Evolutionary conservation across 345 rosid genomes (phyloP).

Genomic region (Aegle marmelos): DNA sequence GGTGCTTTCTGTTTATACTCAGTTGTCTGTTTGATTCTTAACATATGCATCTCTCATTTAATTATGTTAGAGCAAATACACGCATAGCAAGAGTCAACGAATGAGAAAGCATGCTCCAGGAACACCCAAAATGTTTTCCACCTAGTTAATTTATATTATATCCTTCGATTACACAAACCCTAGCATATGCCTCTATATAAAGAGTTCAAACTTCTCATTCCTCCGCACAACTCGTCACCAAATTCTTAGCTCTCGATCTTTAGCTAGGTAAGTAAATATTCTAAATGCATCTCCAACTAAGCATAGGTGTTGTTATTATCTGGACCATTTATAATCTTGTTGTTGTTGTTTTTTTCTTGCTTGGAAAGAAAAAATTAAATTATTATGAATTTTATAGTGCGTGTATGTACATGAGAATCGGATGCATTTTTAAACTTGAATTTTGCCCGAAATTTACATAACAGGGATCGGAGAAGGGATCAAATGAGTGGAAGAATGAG

Average conservation of each 20-base stretch:
- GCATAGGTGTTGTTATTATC: neutral
- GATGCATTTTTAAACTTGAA: neutral
- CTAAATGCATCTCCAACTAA: neutral
- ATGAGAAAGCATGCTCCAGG: neutral
- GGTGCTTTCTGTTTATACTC: no score
- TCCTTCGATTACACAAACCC: neutral
- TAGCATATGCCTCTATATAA: neutral
- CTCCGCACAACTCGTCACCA: neutral
- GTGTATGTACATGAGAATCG: no score
- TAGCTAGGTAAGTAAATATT: neutral
- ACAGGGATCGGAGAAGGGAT: neutral
- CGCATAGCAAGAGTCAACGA: no score
- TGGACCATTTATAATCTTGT: neutral
- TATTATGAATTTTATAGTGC: no score
- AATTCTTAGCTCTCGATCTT: neutral
- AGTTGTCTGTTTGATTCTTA: no score
- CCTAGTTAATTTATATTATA: neutral
- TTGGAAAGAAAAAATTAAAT: no score
- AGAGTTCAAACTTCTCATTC: neutral
- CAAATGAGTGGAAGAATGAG: slow-evolving; percentile 20
- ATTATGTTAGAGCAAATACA: no score
- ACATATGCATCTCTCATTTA: no score
- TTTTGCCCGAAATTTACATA: neutral
- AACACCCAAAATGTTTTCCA: neutral
- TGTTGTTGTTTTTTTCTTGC: no score